Evolutionary conservation across 31 red algal species (phyloP).

Genomic region (Odonthalia washingtoniensis): DNA sequence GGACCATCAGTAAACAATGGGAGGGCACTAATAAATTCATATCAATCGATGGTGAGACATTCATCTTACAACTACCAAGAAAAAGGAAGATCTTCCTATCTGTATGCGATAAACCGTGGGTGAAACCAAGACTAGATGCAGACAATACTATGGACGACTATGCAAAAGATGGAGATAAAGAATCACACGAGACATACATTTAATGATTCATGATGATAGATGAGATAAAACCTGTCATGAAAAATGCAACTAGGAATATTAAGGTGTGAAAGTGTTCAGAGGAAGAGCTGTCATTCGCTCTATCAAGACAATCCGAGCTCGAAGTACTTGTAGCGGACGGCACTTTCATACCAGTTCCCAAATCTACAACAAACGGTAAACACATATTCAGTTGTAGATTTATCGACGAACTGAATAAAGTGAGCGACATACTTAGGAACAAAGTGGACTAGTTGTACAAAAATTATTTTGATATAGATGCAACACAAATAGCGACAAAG

Average conservation of each 20-base stretch:
- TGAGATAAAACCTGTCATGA: no score
- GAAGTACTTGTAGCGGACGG: background rate
- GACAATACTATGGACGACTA: background rate
- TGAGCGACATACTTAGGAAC: background rate
- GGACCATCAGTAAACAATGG: background rate
- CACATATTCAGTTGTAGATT: background rate
- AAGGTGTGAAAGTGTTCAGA: no score
- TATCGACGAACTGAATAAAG: background rate
- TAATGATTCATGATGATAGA: background rate
- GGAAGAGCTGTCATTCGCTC: no score
- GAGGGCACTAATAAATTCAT: background rate
- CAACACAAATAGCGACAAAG: background rate
- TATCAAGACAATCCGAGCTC: no score
- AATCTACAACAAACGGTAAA: background rate
- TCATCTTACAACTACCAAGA: background rate
- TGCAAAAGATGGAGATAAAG: background rate
- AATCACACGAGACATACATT: no score
- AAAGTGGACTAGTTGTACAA: background rate
- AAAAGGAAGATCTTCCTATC: constrained; percentile 5
- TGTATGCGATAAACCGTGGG: background rate
- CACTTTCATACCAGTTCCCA: background rate
- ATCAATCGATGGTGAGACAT: constrained; percentile 1
- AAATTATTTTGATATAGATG: constrained; percentile 5
- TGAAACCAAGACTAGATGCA: background rate
- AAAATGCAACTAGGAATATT: no score